phyloP scores from a whole-genome alignment of 2,329 filamentous ascomycete species.

The Stagonosporopsis cucurbitacearum region DNA sequence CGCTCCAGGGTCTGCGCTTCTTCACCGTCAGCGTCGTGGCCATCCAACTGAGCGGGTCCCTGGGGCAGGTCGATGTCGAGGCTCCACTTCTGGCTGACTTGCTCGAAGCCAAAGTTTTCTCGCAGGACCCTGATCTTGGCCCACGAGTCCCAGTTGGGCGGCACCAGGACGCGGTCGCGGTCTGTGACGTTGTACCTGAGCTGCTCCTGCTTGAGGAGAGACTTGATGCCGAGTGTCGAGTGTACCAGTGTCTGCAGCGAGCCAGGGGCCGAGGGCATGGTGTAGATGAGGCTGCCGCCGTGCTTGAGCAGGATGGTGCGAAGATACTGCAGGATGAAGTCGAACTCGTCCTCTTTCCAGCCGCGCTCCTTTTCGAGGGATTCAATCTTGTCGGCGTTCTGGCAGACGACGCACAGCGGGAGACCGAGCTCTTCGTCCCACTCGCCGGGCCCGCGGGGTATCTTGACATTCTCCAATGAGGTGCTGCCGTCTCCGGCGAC shows the following conservation, averaged over 20 bases:
- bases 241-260: slow-evolving; percentile 82
- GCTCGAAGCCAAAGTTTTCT: slow-evolving; percentile 91
- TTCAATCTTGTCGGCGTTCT: slow-evolving; percentile 94
- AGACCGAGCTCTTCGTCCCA: slow-evolving; percentile 91
- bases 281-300: slow-evolving; percentile 65
- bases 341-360: slow-evolving; percentile 97
- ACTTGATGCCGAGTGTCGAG: slow-evolving; percentile 85
- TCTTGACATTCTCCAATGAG: slow-evolving; percentile 52
- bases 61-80: slow-evolving; percentile 70
- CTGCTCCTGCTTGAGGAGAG: slow-evolving; percentile 64
- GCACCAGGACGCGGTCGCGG: slow-evolving; percentile 91
- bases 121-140: slow-evolving; percentile 92
- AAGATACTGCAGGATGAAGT: slow-evolving; percentile 91
- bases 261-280: slow-evolving; percentile 64
- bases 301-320: slow-evolving; percentile 83
- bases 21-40: slow-evolving; percentile 31
- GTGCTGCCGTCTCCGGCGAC: slow-evolving; percentile 40
- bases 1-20: slow-evolving; percentile 14
- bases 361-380: slow-evolving; percentile 84
- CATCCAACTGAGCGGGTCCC: slow-evolving; percentile 35
- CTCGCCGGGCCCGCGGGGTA: slow-evolving; percentile 85
- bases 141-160: slow-evolving; percentile 98
- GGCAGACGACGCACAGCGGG: slow-evolving; percentile 91
- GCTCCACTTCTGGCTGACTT: slow-evolving; percentile 83
- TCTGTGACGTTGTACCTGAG: slow-evolving; percentile 80